Evolutionary conservation across 495 filamentous ascomycete genomes (phyloP), one percentile per base, ranked within the genome.

Genomic region (Talaromyces trachyspermus): DNA sequence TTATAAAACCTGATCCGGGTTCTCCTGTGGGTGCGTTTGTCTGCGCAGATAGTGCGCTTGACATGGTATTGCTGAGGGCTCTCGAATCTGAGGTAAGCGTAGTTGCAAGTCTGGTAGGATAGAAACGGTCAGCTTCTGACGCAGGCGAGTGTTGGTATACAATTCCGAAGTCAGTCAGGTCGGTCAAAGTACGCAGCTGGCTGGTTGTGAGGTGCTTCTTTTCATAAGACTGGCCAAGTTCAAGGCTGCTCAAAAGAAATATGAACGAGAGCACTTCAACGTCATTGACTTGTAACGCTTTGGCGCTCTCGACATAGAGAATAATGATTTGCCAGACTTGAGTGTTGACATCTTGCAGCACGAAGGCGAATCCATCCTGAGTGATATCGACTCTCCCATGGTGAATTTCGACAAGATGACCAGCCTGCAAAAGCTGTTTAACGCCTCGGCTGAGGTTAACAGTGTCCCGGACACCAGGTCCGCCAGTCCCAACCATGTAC

Each of bases 301-400:
- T 80, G n/a, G 86, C 81, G 43, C 86, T 84, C 49, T 95, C 84
- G 23, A 97, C 81, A 69, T 95, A 97, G 24, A 95, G 82, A 27
- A 98, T 84, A 5, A 98, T 72, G 19, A 98, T 76, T 22, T 87
- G 86, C 92, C 92, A 98, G 36, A 98, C 89, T 62, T 98, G 92
- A 4, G 89, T 87, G 59, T 95, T 96, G 49, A 89, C 80, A 56
- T 95, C 92, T 57, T 97, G 92, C 0, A 98, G 70, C 8, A 98
- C 75, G 53, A 98, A 98, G 1, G 86, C 86, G 58, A 98, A 98
- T 4, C 92, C 92, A 14, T 84, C 78, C 59, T 95, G 79, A 1
- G 94, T 97, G 51, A 98, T 98, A 2, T 73, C 76, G 15, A 77
- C 71, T 29, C 69, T 74, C 12, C 71, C 68, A 25, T 72, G 74